Percentiles rank a stretch among this genome's conserved stretches.
These are phyloP conservation scores for Polychaeton citri DNA, from an alignment of 2,329 filamentous ascomycete species.

Conservation along the genomic window DNA sequence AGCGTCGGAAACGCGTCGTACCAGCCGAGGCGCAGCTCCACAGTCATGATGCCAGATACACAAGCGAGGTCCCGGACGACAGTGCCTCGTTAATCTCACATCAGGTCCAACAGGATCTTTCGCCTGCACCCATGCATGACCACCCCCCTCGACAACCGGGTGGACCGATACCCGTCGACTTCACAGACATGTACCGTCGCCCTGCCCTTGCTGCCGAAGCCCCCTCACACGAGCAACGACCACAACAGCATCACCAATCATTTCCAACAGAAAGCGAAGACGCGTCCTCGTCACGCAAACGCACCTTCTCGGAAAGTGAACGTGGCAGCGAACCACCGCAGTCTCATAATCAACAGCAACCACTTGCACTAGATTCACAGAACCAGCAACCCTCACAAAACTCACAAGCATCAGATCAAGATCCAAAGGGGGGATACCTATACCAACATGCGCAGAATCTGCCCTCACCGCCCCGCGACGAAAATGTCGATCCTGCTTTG, in stretches of 20 bases:
- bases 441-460: constrained; percentile 12
- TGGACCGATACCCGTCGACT: constrained; percentile 23
- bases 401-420: constrained; percentile 1
- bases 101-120: not conserved
- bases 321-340: constrained; percentile 1
- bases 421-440: constrained; percentile 2
- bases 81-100: not conserved
- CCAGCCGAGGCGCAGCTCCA: constrained; percentile 46
- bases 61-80: constrained; percentile 2
- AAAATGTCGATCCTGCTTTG: constrained; percentile 22
- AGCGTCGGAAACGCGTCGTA: constrained; percentile 86
- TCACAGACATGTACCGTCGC: constrained; percentile 19
- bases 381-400: not conserved
- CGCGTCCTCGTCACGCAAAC: constrained; percentile 34
- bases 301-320: constrained; percentile 53
- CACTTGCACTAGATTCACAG: too few species aligned
- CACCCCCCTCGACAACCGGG: constrained; percentile 1
- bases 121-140: not conserved
- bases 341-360: not conserved
- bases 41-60: constrained; percentile 15
- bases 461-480: constrained; percentile 6
- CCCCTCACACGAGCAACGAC: constrained; percentile 9
- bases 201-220: not conserved
- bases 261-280: not conserved
- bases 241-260: constrained; percentile 20